Conservation (phyloP, 192 early-diverging fungal species). For the Coemansia sp. region DNA sequence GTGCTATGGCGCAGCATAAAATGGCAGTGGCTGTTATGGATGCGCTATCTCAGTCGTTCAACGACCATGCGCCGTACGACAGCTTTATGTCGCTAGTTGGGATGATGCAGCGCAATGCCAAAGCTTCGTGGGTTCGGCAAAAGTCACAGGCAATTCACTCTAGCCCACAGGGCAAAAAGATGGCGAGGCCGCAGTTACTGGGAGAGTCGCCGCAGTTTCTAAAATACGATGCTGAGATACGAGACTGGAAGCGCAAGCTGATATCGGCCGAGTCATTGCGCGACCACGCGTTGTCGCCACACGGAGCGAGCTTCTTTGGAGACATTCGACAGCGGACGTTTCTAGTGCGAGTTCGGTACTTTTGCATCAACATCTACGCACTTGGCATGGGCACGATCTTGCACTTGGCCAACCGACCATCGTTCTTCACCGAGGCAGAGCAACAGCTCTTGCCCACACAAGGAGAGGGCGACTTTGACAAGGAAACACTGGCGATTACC, state of each 20-base stretch:
- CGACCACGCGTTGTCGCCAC: constrained; percentile 12
- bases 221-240: constrained; percentile 20
- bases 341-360: constrained; percentile 36
- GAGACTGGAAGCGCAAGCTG: constrained; percentile 13
- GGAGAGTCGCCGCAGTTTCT: constrained; percentile 23
- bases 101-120: constrained; percentile 24
- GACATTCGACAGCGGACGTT: constrained; percentile 19
- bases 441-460: not conserved
- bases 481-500: constrained; percentile 17
- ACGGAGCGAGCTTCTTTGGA: constrained; percentile 24
- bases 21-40: constrained; percentile 1
- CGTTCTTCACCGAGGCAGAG: constrained; percentile 35
- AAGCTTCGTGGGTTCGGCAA: constrained; percentile 19
- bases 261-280: constrained; percentile 17
- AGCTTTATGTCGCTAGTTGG: constrained; percentile 23
- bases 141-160: not conserved
- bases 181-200: not conserved
- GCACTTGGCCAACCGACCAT: constrained; percentile 41
- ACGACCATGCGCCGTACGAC: constrained; percentile 7
- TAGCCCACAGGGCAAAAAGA: not conserved
- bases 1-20: not conserved
- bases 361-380: constrained; percentile 29
- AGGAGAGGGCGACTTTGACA: constrained; percentile 6
- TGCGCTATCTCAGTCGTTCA: constrained; percentile 19
- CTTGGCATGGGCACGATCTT: constrained; percentile 19